Base-by-base conservation (phyloP, 2,329 filamentous ascomycete species). In the Aureobasidium sp. region DNA sequence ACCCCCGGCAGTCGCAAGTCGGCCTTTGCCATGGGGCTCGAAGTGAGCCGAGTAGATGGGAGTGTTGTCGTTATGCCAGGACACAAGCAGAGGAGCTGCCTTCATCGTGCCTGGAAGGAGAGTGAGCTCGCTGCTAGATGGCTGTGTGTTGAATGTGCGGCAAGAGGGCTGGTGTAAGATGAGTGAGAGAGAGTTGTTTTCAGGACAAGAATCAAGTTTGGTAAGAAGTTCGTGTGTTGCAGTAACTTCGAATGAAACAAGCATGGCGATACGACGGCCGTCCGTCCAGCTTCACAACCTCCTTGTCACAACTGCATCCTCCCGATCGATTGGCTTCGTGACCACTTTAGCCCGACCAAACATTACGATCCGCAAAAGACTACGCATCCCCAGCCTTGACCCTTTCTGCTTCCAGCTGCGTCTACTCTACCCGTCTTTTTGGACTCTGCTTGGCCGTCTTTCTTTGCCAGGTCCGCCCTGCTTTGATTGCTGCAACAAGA, bases 41-140 rank as follows among this genome's bases (percentile, higher is more conserved):
- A 97, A 99, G 75, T 97, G 93, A 68, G 91, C 91, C 47, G 93
- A 97, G 79, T 97, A 99, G 74, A 99, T 92, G 63, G 94, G 94
- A 70, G 90, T 86, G 78, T 95, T 96, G 73, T 96, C 90, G 76
- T 97, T 90, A 77, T 99, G 95, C 94, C 94, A 99, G 81, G 95
- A 91, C 78, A 99, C 93, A 73, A 97, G 93, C 69, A 99, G 83
- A 69, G 94, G 93, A 72, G 91, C 88, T 73, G 91, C 92, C 84
- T 96, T 97, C 94, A 99, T 99, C 56, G 62, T 70, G 68, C 14
- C 50, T 15, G 19, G 31, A 29, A 29, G 14, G 12, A 22, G 33
- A 22, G 27, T 27, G 50, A 40, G 24, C 35, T 40, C 22, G 50
- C 50, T 54, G 50, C 33, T 17, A 19, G 7, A 14, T n/a, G 22